Base-by-base conservation (phyloP, 2,329 filamentous ascomycete genomes). In the Paecilomyces sp. region DNA sequence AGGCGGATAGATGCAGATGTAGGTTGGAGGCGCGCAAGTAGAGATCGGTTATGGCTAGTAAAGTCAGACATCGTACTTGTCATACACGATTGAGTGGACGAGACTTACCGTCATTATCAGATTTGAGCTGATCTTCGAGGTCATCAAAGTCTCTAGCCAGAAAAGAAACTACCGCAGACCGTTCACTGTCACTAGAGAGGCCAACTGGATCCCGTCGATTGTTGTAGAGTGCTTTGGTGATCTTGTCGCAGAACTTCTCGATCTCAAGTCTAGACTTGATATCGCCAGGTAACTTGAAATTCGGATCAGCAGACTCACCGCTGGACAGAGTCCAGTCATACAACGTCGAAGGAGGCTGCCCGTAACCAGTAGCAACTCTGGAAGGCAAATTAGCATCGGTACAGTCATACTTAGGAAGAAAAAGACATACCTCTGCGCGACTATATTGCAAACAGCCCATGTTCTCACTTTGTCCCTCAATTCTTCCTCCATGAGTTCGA, bases 381-480 rank as follows among this genome's bases (percentile, higher is more conserved):
- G 25, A 61, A 41, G 18, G 53, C 58, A 30, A 62, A 61, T 31
- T 36, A 8, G 25, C 60, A 57, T 11, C n/a, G 57, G 54, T 41
- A 12, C 12, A 31, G 22, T 22, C 18, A 47, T 36, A 24, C 24
- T 52, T 24, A 3, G 15, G 55, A 15, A 15, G 6, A 41, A 50
- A 3, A 8, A 31, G 56, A 66, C 76, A 64, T 77, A 84, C 83
- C 84, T 83, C 66, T 88, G 85, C 18, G 85, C 85, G 56, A 88
- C 85, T 63, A 87, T 83, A 67, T 88, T 89, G 72, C 86, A 87
- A 28, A 85, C 81, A 1, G 84, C 85, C 86, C 86, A 89, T 1
- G 86, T 88, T 63, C 84, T 80, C 36, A 88, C 79, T 53, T 86
- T 81, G 69, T 89, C 86, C 56, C 81, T 80, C 61, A 88, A 78